These are phyloP conservation scores for Arthrobotrys sinensis DNA, from an alignment of 2,329 filamentous ascomycete genomes.

Conservation along the genomic window DNA sequence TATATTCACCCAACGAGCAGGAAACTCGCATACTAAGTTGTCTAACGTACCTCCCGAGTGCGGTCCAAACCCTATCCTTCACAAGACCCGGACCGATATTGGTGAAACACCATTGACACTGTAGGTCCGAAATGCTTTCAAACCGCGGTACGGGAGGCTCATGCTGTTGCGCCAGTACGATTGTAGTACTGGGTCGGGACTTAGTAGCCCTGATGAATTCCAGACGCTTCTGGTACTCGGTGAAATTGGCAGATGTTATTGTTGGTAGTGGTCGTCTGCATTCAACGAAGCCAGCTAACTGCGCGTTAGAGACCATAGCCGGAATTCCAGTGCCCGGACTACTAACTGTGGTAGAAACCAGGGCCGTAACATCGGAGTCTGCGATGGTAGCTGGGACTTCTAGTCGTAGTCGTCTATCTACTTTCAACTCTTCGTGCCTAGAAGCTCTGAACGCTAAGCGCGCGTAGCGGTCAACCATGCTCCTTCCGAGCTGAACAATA, in stretches of 20 bases:
- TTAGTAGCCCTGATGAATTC: background rate
- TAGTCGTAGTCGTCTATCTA: constrained; percentile 1
- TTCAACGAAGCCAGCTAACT: background rate
- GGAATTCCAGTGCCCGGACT: no score
- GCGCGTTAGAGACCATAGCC: no score
- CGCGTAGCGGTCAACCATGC: constrained; percentile 19
- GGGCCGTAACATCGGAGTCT: no score
- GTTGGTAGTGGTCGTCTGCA: background rate
- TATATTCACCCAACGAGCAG: no score
- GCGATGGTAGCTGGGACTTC: no score
- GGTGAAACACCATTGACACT: constrained; percentile 12
- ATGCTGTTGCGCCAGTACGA: background rate
- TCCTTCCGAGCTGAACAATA: background rate
- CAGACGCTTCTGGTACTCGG: background rate
- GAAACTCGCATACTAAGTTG: no score
- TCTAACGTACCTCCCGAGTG: background rate
- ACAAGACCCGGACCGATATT: background rate
- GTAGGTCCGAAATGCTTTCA: background rate
- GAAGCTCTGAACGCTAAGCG: background rate
- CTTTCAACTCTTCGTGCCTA: constrained; percentile 1
- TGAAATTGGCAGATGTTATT: background rate
- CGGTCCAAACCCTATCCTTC: constrained; percentile 9
- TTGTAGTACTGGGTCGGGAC: constrained; percentile 6
- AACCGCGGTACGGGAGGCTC: constrained; percentile 1
- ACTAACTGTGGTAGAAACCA: no score